A percentile compares a stretch with the other conserved stretches of the same genome.
Conservation (phyloP, 2,329 filamentous ascomycete species). For the Trichoderma citrinoviride region DNA sequence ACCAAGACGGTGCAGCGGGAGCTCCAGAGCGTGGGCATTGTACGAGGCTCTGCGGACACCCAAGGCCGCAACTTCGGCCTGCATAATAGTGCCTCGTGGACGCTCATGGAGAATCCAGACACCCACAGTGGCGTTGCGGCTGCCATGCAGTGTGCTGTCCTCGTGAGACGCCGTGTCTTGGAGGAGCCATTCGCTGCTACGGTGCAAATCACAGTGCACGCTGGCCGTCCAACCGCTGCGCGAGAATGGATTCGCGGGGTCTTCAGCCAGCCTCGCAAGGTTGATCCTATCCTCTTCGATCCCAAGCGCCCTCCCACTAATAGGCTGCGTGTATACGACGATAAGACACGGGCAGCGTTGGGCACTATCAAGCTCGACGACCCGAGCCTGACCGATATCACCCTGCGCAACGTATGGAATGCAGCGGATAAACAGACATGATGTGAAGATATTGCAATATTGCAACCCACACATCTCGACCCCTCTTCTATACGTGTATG, state of each 20-base stretch:
- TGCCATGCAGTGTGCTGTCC: neutral
- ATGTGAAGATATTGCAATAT: neutral
- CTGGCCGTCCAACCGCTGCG: neutral
- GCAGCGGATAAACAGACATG: neutral
- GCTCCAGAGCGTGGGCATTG: neutral
- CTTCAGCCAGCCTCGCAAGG: neutral
- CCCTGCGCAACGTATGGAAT: neutral
- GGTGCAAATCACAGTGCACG: neutral
- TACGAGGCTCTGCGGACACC: neutral
- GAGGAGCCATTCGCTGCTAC: neutral
- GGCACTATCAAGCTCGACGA: neutral
- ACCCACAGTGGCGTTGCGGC: neutral
- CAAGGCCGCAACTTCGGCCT: neutral
- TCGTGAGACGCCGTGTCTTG: neutral
- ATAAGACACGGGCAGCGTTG: neutral
- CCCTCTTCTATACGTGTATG: neutral
- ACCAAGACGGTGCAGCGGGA: neutral
- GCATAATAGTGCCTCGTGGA: neutral
- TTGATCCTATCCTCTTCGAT: neutral
- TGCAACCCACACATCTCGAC: neutral
- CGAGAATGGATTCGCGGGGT: neutral
- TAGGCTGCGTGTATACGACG: neutral
- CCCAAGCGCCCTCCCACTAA: neutral
- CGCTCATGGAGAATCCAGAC: neutral
- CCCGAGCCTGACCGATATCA: neutral